Conservation (phyloP, 1,139 yeast species). For the Geotrichum klebahnii region DNA sequence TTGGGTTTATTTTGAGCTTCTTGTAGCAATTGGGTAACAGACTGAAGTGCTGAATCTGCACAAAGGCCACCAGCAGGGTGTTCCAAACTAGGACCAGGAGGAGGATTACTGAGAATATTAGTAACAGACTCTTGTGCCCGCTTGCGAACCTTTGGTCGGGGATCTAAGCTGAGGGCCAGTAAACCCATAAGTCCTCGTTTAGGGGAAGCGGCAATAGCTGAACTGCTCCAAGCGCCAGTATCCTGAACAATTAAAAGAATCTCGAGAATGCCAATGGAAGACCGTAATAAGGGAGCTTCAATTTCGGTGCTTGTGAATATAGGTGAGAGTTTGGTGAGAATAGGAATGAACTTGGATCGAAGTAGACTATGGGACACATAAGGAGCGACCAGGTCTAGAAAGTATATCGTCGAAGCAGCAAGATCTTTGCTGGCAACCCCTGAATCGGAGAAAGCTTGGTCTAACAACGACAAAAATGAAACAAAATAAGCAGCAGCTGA, state of each 20-base stretch:
- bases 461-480: constrained; percentile 74
- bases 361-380: constrained; percentile 66
- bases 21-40: constrained; percentile 46
- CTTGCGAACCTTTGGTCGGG: constrained; percentile 92
- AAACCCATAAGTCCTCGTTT: constrained; percentile 77
- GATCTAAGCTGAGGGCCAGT: constrained; percentile 74
- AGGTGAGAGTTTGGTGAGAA: constrained; percentile 75
- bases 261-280: constrained; percentile 84
- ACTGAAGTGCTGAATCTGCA: constrained; percentile 62
- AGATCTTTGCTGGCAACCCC: constrained; percentile 54
- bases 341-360: constrained; percentile 68
- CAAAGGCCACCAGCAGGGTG: constrained; percentile 72
- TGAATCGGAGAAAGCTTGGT: constrained; percentile 58
- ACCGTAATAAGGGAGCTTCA: constrained; percentile 79
- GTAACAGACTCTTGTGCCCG: constrained; percentile 86
- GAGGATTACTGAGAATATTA: constrained; percentile 60
- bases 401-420: constrained; percentile 74
- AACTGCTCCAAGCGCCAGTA: constrained; percentile 63
- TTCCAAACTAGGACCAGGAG: constrained; percentile 72
- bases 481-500: constrained; percentile 71
- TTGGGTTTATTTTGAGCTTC: constrained; percentile 36
- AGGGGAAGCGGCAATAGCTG: constrained; percentile 57
- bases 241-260: constrained; percentile 77
- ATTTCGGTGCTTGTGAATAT: constrained; percentile 65
- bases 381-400: constrained; percentile 76